Conservation (phyloP, 257 asterid species). For the Gentiana macrophylla region DNA sequence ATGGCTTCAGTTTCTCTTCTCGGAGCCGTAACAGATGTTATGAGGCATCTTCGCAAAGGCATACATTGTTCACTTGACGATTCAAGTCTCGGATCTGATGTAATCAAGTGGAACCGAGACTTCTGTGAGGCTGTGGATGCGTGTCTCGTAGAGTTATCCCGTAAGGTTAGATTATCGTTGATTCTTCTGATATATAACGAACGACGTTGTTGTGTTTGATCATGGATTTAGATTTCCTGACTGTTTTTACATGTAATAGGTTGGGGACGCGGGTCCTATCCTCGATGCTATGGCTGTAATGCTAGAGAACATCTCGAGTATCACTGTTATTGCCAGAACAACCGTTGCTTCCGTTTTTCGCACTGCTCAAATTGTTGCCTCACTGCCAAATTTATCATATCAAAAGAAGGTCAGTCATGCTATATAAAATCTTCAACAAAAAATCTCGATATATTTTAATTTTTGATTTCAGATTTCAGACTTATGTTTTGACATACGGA, state of each 20-base stretch:
- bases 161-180: constrained; percentile 36
- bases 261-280: constrained; percentile 81
- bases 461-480: too few relatives aligned
- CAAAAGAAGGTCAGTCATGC: constrained; percentile 52
- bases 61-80: constrained; percentile 73
- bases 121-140: constrained; percentile 71
- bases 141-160: constrained; percentile 65
- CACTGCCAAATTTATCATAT: constrained; percentile 52
- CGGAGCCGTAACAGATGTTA: constrained; percentile 72
- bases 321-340: constrained; percentile 66
- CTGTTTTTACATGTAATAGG: constrained; percentile 28
- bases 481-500: too few relatives aligned
- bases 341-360: constrained; percentile 63
- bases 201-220: too few relatives aligned
- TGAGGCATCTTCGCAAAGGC: constrained; percentile 85
- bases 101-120: constrained; percentile 53
- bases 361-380: constrained; percentile 70
- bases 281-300: constrained; percentile 78
- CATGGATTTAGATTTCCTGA: neutral
- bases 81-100: constrained; percentile 53
- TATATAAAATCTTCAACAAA: neutral
- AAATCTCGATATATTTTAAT: neutral
- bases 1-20: constrained; percentile 65
- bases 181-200: neutral
- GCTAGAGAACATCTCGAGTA: constrained; percentile 76